These are phyloP conservation scores for Secale cereale DNA, from an alignment of 176 grass and related monocot genomes.

Conservation along the genomic window DNA sequence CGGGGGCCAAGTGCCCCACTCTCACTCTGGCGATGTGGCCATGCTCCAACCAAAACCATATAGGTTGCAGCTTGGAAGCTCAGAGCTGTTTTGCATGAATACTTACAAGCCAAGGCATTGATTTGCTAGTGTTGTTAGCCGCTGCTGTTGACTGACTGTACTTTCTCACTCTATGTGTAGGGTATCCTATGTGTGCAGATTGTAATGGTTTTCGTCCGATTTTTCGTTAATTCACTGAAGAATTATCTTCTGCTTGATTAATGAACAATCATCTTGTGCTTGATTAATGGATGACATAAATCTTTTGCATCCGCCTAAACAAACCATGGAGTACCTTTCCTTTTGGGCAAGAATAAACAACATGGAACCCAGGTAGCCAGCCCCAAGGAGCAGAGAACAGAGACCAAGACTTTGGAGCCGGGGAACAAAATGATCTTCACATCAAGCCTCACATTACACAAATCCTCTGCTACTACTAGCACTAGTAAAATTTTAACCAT, in stretches of 20 bases:
- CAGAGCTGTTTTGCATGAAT: not conserved
- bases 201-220: fast-evolving
- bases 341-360: not conserved
- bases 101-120: not conserved
- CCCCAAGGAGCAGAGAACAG: not conserved
- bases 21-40: not conserved
- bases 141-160: no score
- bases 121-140: not conserved
- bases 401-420: constrained; percentile 25
- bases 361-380: constrained; percentile 26
- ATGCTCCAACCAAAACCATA: not conserved
- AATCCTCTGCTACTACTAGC: not conserved
- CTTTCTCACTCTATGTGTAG: not conserved
- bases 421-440: constrained; percentile 28
- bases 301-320: no score
- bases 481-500: not conserved
- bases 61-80: constrained; percentile 1
- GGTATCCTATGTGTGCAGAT: no score
- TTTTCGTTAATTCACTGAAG: no score
- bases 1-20: not conserved
- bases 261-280: no score
- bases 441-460: constrained; percentile 34
- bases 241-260: no score
- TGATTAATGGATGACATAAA: no score
- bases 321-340: no score